Percentiles rank a stretch among this genome's conserved stretches.
Evolutionary conservation across 2,329 filamentous ascomycete species (phyloP).

Genomic region (Colletotrichum sp.): DNA sequence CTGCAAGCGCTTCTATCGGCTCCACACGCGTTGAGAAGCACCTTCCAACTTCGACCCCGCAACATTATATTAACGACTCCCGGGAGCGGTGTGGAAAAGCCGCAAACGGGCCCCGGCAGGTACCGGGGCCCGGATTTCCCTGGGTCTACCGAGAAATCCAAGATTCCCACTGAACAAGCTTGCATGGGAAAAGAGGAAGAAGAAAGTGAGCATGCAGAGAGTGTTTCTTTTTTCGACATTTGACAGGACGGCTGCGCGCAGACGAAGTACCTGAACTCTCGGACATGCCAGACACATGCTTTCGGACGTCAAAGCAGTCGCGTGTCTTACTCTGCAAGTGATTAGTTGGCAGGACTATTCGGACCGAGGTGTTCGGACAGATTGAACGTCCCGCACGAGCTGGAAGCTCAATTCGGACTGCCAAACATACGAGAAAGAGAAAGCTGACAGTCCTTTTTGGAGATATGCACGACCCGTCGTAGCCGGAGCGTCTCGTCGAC

Average conservation of each 20-base stretch:
- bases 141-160: not conserved
- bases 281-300: not conserved
- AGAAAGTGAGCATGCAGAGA: not conserved
- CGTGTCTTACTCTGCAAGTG: not conserved
- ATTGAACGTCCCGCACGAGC: not conserved
- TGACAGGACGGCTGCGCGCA: not conserved
- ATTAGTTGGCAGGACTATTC: not conserved
- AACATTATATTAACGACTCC: not conserved
- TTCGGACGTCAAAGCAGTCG: not conserved
- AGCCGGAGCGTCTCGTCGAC: not conserved
- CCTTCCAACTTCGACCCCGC: not conserved
- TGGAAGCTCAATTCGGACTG: not conserved
- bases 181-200: not conserved
- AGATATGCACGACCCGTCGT: not conserved
- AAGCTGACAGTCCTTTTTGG: not conserved
- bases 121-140: not conserved
- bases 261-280: not conserved
- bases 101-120: not conserved
- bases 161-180: constrained; percentile 2
- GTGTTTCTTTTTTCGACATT: not conserved
- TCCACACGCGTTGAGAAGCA: constrained; percentile 5
- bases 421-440: not conserved
- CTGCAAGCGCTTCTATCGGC: not conserved
- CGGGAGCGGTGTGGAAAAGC: not conserved
- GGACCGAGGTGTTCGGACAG: constrained; percentile 1